phyloP scores from a whole-genome alignment of 495 filamentous ascomycete species.

The Penicillium ochrochloron region DNA sequence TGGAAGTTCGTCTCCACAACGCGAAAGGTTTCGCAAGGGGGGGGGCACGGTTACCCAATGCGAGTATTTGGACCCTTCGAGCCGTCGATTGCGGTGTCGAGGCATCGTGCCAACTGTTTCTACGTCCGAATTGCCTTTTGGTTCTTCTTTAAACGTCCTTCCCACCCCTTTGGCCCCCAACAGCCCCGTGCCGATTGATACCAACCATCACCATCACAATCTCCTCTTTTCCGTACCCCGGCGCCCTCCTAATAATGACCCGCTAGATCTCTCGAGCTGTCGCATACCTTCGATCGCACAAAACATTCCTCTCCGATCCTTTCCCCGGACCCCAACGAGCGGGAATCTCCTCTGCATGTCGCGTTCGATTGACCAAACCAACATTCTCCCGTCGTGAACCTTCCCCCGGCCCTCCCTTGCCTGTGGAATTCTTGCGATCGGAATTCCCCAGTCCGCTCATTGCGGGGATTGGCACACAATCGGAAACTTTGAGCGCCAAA shows the following conservation, averaged over 20 bases:
- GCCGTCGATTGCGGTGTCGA: slow-evolving; percentile 13
- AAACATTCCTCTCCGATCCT: slow-evolving; percentile 31
- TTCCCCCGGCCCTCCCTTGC: slow-evolving; percentile 16
- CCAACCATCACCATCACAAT: background rate
- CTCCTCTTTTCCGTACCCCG: background rate
- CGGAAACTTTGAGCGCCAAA: slow-evolving; percentile 1
- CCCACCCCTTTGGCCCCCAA: slow-evolving; percentile 18
- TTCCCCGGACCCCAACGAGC: slow-evolving; percentile 19
- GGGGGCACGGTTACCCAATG: slow-evolving; percentile 25
- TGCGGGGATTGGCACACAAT: slow-evolving; percentile 22
- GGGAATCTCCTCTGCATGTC: slow-evolving; percentile 36
- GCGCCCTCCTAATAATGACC: slow-evolving; percentile 27
- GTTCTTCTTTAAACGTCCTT: slow-evolving; percentile 7
- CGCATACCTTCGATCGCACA: slow-evolving; percentile 27
- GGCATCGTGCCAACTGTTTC: slow-evolving; percentile 11
- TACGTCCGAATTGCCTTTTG: slow-evolving; percentile 1
- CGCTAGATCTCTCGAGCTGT: slow-evolving; percentile 31
- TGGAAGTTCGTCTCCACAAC: slow-evolving; percentile 30
- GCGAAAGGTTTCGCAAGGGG: slow-evolving; percentile 34
- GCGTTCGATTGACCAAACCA: slow-evolving; percentile 32
- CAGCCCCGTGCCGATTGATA: slow-evolving; percentile 7
- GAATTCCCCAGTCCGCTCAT: slow-evolving; percentile 16
- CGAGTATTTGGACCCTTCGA: slow-evolving; percentile 24
- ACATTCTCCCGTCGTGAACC: slow-evolving; percentile 35
- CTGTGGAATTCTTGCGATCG: slow-evolving; percentile 24